Conservation (phyloP, 164 flowering plant genomes). For the Umbellularia californica region DNA sequence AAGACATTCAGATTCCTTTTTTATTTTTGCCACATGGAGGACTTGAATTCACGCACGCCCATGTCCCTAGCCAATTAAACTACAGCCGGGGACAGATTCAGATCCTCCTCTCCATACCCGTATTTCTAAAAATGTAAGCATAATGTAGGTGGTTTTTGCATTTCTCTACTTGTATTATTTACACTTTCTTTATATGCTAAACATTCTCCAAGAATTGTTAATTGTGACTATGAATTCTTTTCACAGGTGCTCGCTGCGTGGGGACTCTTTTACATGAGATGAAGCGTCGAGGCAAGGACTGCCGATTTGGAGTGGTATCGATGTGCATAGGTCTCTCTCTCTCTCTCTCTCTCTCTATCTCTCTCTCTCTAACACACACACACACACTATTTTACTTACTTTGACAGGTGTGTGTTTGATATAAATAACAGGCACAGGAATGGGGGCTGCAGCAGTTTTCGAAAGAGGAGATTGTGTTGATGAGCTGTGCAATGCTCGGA, state of each 20-base stretch:
- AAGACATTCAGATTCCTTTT: too few species aligned
- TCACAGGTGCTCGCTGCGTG: constrained; percentile 87
- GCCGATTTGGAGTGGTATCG: constrained; percentile 89
- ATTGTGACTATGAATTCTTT: background rate
- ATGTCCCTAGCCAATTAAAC: too few species aligned
- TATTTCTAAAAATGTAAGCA: background rate
- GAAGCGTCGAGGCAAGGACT: constrained; percentile 90
- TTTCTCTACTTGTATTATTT: background rate
- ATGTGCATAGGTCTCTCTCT: constrained; percentile 81
- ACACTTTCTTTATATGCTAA: background rate
- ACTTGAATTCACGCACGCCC: too few species aligned
- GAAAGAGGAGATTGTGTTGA: constrained; percentile 82
- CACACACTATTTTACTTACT: background rate
- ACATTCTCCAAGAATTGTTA: background rate
- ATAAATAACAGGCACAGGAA: constrained; percentile 66
- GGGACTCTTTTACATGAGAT: constrained; percentile 91
- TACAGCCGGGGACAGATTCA: too few species aligned
- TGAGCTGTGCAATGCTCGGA: constrained; percentile 64
- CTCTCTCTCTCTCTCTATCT: background rate
- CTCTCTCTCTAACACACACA: too few species aligned
- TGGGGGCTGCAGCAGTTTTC: constrained; percentile 99
- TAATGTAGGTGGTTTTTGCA: background rate
- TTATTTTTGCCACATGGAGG: too few species aligned
- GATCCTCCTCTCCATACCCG: background rate
- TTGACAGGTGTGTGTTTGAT: background rate